Evolutionary conservation across 805 yeast species (phyloP), one percentile per base, ranked within the genome.

Genomic region (Hanseniaspora occidentalis): DNA sequence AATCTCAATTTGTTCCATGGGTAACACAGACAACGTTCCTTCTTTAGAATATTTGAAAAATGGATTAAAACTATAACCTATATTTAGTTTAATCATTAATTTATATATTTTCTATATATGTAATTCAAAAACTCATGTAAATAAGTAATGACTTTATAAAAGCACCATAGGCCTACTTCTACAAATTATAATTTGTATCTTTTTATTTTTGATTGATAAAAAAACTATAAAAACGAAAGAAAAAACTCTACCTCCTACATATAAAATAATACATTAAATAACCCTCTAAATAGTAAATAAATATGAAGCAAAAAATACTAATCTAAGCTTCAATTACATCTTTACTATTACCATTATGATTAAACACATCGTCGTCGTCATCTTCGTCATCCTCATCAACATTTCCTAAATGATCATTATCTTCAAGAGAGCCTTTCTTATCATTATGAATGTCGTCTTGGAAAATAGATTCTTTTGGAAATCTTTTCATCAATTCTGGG

Each of bases 1-100:
- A 22, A 67, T 88, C 27, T 92, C 96, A 21, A 65, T 89, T 43
- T 92, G 95, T n/a, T 95, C 95, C 3, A 64, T 88, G 38, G 98
- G 98, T 29, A 79, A 84, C 47, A 77, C 82, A 38, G 65, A 66
- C 40, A 69, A 80, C 6, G 70, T 88, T 43, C 92, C 95, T 21
- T 67, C 78, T 20, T 77, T 80, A 56, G 54, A 64, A 35, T 73
- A 81, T 36, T 70, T 88, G 44, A 69, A 77, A 49, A 59, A 63
- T n/a, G 33, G 33, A n/a, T 29, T 29, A 16, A 29, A 29, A 29
- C 18, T 29, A n/a, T 29, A 14, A 29, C n/a, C n/a, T n/a, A n/a
- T n/a, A n/a, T n/a, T n/a, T n/a, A n/a, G n/a, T n/a, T n/a, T n/a
- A n/a, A n/a, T n/a, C n/a, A n/a, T n/a, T n/a, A n/a, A n/a, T n/a